Conservation (phyloP, 1,284 basidiomycete genomes). For the Austroboletus olivaceoglutinosus region DNA sequence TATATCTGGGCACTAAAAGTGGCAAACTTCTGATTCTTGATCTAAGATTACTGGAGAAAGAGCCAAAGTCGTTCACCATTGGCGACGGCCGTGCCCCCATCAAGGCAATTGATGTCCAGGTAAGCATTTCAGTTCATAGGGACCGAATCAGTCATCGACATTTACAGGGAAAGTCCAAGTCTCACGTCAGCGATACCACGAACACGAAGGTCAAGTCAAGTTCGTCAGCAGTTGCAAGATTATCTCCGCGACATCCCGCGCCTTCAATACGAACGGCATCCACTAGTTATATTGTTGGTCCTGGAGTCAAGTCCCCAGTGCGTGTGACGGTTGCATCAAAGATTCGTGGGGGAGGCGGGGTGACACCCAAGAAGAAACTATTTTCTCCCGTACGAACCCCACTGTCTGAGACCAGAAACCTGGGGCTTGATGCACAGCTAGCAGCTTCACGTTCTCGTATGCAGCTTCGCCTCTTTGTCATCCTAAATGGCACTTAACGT, state of each 20-base stretch:
- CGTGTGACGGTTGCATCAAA: constrained; percentile 17
- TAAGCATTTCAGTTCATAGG: constrained; percentile 25
- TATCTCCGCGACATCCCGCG: constrained; percentile 15
- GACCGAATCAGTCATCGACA: not conserved
- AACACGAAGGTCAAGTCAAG: constrained; percentile 11
- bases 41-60: constrained; percentile 60
- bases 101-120: constrained; percentile 56
- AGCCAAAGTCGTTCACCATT: constrained; percentile 51
- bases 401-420: constrained; percentile 37
- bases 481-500: constrained; percentile 1
- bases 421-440: constrained; percentile 22
- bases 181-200: constrained; percentile 5
- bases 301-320: constrained; percentile 21
- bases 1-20: constrained; percentile 61
- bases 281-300: constrained; percentile 1
- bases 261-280: constrained; percentile 6
- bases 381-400: constrained; percentile 45
- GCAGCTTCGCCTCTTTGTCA: not conserved
- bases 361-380: constrained; percentile 32
- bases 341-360: constrained; percentile 18
- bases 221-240: constrained; percentile 5
- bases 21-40: constrained; percentile 63
- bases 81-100: constrained; percentile 48
- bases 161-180: constrained; percentile 38
- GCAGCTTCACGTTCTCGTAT: constrained; percentile 21